A percentile compares a stretch with the other conserved stretches of the same genome.
Evolutionary conservation across 805 yeast species (phyloP).

Genomic region (Starmera pachycereana): DNA sequence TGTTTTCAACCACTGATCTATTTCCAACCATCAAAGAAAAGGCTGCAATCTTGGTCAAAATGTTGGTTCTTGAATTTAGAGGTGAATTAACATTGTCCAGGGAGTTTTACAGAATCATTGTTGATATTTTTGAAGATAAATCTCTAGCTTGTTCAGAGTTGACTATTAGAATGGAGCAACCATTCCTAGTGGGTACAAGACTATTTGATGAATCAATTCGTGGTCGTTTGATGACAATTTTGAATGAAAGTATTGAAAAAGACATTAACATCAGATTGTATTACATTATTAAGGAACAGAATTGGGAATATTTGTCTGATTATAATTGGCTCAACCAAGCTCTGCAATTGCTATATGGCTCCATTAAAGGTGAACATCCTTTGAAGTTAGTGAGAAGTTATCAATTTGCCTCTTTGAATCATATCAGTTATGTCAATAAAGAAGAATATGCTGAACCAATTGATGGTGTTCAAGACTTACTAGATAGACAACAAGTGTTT

Average conservation of each 20-base stretch:
- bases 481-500: conserved; percentile 25
- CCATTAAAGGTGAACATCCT: conserved; percentile 45
- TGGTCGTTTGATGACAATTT: conserved; percentile 64
- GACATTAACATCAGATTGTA: conserved; percentile 71
- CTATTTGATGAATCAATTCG: conserved; percentile 68
- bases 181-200: conserved; percentile 89
- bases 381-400: conserved; percentile 41
- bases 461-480: conserved; percentile 19
- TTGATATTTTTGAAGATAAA: conserved; percentile 78
- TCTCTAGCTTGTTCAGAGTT: conserved; percentile 74
- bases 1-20: conserved; percentile 68
- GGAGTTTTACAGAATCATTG: conserved; percentile 75
- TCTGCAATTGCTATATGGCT: conserved; percentile 71
- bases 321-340: conserved; percentile 95
- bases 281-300: conserved; percentile 88
- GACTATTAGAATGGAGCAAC: conserved; percentile 92
- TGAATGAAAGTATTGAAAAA: conserved; percentile 68
- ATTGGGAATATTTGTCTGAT: conserved; percentile 93
- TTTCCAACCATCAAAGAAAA: conserved; percentile 95
- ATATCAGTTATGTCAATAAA: conserved; percentile 21
- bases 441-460: conserved; percentile 13
- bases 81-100: conserved; percentile 74
- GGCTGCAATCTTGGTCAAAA: conserved; percentile 85
- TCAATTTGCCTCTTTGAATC: conserved; percentile 41
- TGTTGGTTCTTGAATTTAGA: conserved; percentile 85